Evolutionary conservation across 164 flowering plant species (phyloP).

Genomic region (Stephania japonica): DNA sequence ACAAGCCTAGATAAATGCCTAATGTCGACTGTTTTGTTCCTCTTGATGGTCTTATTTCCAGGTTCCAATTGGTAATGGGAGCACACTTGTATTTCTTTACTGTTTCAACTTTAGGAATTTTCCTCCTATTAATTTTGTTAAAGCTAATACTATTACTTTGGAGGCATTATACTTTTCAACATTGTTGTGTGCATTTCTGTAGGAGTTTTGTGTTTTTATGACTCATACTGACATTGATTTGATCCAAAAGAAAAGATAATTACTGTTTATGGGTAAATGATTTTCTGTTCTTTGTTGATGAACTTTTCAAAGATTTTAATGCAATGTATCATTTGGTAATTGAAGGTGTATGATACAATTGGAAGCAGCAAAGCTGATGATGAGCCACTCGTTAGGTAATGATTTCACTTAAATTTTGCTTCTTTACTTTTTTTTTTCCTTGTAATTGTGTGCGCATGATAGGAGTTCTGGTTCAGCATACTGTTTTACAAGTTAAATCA

Average conservation of each 20-base stretch:
- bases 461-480: neutral
- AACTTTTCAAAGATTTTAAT: neutral
- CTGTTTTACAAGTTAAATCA: too few species aligned
- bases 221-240: neutral
- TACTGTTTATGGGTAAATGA: neutral
- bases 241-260: neutral
- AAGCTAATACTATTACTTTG: neutral
- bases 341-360: slow-evolving; percentile 83
- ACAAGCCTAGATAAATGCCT: neutral
- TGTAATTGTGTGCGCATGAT: neutral
- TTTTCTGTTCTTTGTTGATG: slow-evolving; percentile 9
- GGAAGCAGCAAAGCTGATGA: slow-evolving; percentile 68
- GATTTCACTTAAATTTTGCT: neutral
- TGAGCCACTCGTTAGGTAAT: slow-evolving; percentile 52
- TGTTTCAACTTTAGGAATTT: neutral
- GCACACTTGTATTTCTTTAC: neutral
- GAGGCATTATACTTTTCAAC: neutral
- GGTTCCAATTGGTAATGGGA: neutral
- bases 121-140: neutral
- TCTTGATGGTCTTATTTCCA: neutral
- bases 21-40: neutral
- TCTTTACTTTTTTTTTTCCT: neutral
- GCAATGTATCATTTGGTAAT: slow-evolving; percentile 13
- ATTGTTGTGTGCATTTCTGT: neutral
- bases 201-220: neutral